Evolutionary conservation across 352 stramenopile species (phyloP).

Genomic region (Globisporangium sylvaticum): DNA sequence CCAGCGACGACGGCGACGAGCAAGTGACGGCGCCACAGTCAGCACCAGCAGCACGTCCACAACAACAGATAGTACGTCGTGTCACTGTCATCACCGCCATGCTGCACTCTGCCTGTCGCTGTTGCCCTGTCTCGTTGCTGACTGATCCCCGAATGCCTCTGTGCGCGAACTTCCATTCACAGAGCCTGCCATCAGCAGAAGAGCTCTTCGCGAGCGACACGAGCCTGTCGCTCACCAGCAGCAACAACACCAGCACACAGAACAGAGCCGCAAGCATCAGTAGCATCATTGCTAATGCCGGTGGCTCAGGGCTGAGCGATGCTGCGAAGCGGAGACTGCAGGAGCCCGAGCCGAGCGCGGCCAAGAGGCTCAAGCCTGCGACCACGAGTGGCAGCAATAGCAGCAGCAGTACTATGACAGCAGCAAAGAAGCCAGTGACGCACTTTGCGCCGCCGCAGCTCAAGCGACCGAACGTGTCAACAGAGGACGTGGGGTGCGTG

Average conservation of each 20-base stretch:
- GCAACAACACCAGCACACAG: neutral
- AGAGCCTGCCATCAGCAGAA: conserved; percentile 36
- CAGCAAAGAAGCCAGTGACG: conserved; percentile 22
- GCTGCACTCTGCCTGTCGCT: neutral
- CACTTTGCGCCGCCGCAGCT: conserved; percentile 60
- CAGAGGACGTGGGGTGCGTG: conserved; percentile 55
- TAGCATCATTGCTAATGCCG: neutral
- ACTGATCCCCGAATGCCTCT: neutral
- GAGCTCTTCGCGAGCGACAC: conserved; percentile 43
- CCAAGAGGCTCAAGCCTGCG: conserved; percentile 15
- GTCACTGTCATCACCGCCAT: neutral
- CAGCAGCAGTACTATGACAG: neutral
- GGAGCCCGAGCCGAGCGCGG: conserved; percentile 2
- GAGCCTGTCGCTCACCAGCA: conserved; percentile 12
- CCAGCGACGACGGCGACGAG: conserved; percentile 30
- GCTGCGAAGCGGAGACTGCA: conserved; percentile 11
- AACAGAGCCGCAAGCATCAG: conserved; percentile 1
- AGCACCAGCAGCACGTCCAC: neutral
- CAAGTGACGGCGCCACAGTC: neutral
- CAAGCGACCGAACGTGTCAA: conserved; percentile 64
- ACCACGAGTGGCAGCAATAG: neutral
- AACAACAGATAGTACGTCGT: conserved; percentile 9
- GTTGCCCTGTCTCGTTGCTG: neutral
- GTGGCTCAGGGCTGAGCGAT: neutral
- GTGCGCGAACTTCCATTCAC: too few relatives aligned